Base-by-base conservation (phyloP, 2,329 filamentous ascomycete genomes). In the Apiospora sp. region DNA sequence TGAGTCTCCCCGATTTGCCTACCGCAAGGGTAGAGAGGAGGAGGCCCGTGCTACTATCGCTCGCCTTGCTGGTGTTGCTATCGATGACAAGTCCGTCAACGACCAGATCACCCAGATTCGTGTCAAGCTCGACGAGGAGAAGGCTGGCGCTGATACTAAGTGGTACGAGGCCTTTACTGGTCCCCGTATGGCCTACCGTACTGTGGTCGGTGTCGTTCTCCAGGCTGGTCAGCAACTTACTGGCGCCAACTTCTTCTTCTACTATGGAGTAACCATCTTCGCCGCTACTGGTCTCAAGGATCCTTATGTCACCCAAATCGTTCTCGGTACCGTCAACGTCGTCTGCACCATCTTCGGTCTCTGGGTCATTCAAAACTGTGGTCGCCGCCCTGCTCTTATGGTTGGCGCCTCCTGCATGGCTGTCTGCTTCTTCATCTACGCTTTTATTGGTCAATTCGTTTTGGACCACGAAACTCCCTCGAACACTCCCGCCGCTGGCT, bases 181-280 rank as follows among this genome's bases (percentile, higher is more conserved):
- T 2, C 90, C 91, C 14, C 86, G 89, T 34, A 93, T 93, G 89
- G 76, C 88, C 7, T 90, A 93, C 80, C 87, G 92, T 37, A 91
- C 90, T 0, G 67, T 89, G 0, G 85, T 93, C 0, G 91, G 92
- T 51, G 87, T 93, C 48, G 79, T 84, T 4, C 86, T 93, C 1
- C 90, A 92, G 80, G 87, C 89, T 58, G 87, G 91, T 6, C 91
- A 93, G 80, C 92, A 93, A 78, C 84, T 93, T 2, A 92, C 91
- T 0, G 92, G 92, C 44, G 90, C 88, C 73, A 92, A 92, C 82
- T 92, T 90, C 82, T 92, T 90, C 84, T 92, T 92, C 81, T 90
- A 90, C 81, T 93, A 91, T 77, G 88, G 88, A 34, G 90, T 88
- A 54, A 92, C 89, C 4, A 90, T 93, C 75, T 94, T 94, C 81